Conservation (phyloP, 768 basidiomycete species). For the Podaxis mareebaensis region DNA sequence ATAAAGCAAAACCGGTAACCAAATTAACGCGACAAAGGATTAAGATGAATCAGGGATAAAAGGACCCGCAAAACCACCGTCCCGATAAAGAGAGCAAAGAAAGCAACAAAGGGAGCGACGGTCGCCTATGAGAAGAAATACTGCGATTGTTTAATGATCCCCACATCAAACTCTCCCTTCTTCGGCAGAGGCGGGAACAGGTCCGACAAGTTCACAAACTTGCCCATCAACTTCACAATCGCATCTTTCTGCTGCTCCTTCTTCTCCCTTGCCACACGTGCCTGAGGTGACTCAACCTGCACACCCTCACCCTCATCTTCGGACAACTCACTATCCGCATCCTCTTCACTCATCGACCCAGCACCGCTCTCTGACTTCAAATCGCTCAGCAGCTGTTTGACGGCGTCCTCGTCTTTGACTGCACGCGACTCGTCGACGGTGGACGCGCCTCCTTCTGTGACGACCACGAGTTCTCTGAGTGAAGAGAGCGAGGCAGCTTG, state of each 20-base stretch:
- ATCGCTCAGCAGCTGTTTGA: conserved; percentile 10
- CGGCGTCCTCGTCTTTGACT: conserved; percentile 8
- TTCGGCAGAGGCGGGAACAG: conserved; percentile 79
- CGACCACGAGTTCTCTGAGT: conserved; percentile 35
- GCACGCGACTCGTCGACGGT: conserved; percentile 30
- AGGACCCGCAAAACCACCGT: no score
- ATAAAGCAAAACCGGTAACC: neutral
- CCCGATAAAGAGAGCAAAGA: no score
- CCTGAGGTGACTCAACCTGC: conserved; percentile 14
- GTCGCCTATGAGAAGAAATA: conserved; percentile 92
- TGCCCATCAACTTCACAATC: conserved; percentile 36
- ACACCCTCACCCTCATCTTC: conserved; percentile 14
- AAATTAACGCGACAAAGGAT: neutral
- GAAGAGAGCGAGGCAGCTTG: conserved; percentile 34
- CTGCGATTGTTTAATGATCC: conserved; percentile 72
- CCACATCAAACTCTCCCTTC: conserved; percentile 86
- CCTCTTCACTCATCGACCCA: conserved; percentile 24
- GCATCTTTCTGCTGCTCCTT: conserved; percentile 12
- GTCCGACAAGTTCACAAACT: conserved; percentile 75
- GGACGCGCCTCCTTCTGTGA: conserved; percentile 36
- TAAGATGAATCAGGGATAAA: neutral
- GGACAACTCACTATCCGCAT: conserved; percentile 17
- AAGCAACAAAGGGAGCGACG: neutral
- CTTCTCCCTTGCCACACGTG: conserved; percentile 13
- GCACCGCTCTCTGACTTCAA: conserved; percentile 2